A percentile compares a stretch with the other conserved stretches of the same genome.
phyloP scores from a whole-genome alignment of 257 asterid species.

The Solanum pimpinellifolium region DNA sequence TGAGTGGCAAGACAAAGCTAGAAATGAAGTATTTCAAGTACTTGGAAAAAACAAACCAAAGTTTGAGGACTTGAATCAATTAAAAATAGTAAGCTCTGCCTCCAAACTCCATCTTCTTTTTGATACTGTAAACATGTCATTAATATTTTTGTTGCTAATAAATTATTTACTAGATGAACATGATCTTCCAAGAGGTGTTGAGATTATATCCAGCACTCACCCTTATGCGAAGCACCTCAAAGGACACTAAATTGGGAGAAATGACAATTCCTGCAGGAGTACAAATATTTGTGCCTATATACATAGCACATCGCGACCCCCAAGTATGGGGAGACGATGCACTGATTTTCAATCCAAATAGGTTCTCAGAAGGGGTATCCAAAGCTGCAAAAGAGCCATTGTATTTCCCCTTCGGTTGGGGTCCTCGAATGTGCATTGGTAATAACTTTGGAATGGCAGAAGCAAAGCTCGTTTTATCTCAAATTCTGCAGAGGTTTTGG shows the following conservation, averaged over 20 bases:
- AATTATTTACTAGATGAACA: too few species aligned
- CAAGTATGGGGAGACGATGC: conserved; percentile 1
- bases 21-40: conserved; percentile 8
- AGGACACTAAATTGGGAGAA: too few species aligned
- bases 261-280: neutral
- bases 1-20: conserved; percentile 15
- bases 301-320: neutral
- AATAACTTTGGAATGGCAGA: neutral
- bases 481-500: neutral
- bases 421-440: neutral
- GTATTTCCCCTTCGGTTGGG: conserved; percentile 6
- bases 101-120: too few species aligned
- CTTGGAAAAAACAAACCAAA: conserved; percentile 9
- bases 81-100: conserved; percentile 6
- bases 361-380: neutral
- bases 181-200: too few species aligned
- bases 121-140: too few species aligned
- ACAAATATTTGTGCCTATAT: neutral
- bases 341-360: neutral
- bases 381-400: neutral
- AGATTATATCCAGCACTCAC: too few species aligned
- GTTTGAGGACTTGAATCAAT: conserved; percentile 1
- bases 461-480: neutral
- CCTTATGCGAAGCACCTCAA: too few species aligned
- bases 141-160: too few species aligned